Evolutionary conservation across 2,329 filamentous ascomycete species (phyloP).

Genomic region (Phyllosticta paracitricarpa): DNA sequence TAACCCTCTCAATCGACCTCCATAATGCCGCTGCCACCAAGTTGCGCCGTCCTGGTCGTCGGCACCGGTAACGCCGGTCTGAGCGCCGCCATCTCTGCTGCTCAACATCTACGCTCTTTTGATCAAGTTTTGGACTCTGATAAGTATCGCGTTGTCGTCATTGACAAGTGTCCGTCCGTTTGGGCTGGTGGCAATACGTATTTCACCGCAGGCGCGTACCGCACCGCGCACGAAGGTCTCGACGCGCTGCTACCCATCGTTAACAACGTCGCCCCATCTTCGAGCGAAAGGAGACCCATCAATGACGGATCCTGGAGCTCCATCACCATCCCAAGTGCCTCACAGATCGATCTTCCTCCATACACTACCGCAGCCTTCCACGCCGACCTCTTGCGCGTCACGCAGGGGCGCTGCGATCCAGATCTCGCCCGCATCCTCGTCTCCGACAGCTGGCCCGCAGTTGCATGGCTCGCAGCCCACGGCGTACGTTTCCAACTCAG

Average conservation of each 20-base stretch:
- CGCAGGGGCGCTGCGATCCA: slow-evolving; percentile 42
- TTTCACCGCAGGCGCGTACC: slow-evolving; percentile 56
- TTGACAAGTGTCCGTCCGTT: slow-evolving; percentile 49
- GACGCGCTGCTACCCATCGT: slow-evolving; percentile 50
- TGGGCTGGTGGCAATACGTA: slow-evolving; percentile 56
- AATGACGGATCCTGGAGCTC: background rate
- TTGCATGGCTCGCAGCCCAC: slow-evolving; percentile 44
- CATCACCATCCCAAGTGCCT: slow-evolving; percentile 26
- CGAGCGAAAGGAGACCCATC: background rate
- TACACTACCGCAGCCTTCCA: slow-evolving; percentile 48
- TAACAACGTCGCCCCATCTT: slow-evolving; percentile 41
- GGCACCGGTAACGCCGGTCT: slow-evolving; percentile 58
- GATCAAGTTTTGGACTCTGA: slow-evolving; percentile 20
- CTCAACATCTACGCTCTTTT: slow-evolving; percentile 20
- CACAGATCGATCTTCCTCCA: slow-evolving; percentile 47
- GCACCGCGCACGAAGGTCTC: slow-evolving; percentile 47
- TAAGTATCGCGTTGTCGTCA: slow-evolving; percentile 37
- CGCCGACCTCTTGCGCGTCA: slow-evolving; percentile 48
- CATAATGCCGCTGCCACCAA: background rate
- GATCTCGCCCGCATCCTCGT: slow-evolving; percentile 42
- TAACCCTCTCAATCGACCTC: background rate
- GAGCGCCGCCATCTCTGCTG: slow-evolving; percentile 48
- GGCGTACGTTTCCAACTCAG: slow-evolving; percentile 50
- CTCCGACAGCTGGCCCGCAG: slow-evolving; percentile 38
- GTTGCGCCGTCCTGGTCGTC: slow-evolving; percentile 40